Evolutionary conservation across 2,329 filamentous ascomycete genomes (phyloP), one percentile per base, ranked within the genome.

Genomic region (Aphanoascus verrucosus): DNA sequence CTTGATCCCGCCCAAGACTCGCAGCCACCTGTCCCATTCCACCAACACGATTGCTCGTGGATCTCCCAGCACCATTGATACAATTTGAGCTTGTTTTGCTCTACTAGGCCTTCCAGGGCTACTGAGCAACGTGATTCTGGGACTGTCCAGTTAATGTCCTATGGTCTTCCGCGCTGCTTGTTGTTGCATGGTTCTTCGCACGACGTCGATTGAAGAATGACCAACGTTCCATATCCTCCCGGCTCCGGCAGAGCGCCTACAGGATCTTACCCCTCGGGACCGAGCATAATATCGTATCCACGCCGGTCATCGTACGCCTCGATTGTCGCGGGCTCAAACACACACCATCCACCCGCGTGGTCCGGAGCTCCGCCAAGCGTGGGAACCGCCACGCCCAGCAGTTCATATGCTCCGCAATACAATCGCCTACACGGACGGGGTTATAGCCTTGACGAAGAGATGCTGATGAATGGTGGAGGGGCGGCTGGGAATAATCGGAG

Each of bases 231-330:
- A 58, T 67, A 65, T 59, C 63, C 69, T 57, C 63, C 69, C 56
- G 60, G 64, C 54, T 68, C 71, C 60, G 64, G 70, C 65, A 71
- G 70, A 67, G 66, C 65, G 62, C 61, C 57, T 61, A 64, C 66
- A 58, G 59, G 64, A 61, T 62, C 65, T 58, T 63, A 64, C 49
- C 67, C 66, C 61, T 60, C 65, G 40, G 54, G 55, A 52, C 57
- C 64, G 51, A 66, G 64, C 59, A 63, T 69, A 60, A 66, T 70
- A 52, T 67, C 70, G 45, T 64, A 68, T 58, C 72, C 70, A 61
- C 74, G 78, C 64, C 72, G 79, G 59, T 77, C 77, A 41, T 83
- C 81, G 49, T 82, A 82, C 69, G 79, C 80, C 61, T 81, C 79
- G 23, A 78, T 82, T 55, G 74, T 79, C 54, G 77, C 78, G 51